A percentile compares a stretch with the other conserved stretches of the same genome.
These are phyloP conservation scores for Solioccasus polychromus DNA, from an alignment of 768 basidiomycete species.

Conservation along the genomic window DNA sequence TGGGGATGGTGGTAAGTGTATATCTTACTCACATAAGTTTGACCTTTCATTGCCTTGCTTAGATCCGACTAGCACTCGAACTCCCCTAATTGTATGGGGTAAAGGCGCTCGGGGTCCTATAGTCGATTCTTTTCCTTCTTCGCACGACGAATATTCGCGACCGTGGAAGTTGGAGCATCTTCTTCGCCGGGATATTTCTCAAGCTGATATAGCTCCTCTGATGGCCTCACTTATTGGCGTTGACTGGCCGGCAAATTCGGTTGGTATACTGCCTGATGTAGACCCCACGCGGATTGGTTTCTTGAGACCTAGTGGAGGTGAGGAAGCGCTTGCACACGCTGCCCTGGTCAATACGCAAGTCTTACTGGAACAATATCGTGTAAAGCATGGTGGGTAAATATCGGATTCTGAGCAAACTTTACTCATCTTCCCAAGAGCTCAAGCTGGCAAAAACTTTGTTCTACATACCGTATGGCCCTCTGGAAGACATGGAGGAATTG, in stretches of 20 bases:
- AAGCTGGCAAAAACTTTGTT: slow-evolving; percentile 56
- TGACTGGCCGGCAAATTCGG: slow-evolving; percentile 78
- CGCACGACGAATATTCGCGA: slow-evolving; percentile 68
- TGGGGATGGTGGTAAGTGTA: slow-evolving; percentile 71
- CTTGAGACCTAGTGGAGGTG: slow-evolving; percentile 44
- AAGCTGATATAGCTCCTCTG: slow-evolving; percentile 77
- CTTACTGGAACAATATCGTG: slow-evolving; percentile 71
- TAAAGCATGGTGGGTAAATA: slow-evolving; percentile 63
- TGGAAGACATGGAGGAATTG: slow-evolving; percentile 35
- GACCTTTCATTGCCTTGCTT: slow-evolving; percentile 4
- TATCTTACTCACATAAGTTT: neutral
- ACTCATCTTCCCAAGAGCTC: slow-evolving; percentile 42
- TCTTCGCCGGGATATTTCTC: slow-evolving; percentile 71
- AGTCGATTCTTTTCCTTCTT: slow-evolving; percentile 49
- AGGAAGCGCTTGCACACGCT: slow-evolving; percentile 48
- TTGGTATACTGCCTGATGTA: slow-evolving; percentile 77
- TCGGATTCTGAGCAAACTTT: neutral
- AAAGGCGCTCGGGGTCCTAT: slow-evolving; percentile 71
- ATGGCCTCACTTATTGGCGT: slow-evolving; percentile 75
- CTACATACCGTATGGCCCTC: slow-evolving; percentile 58
- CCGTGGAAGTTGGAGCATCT: slow-evolving; percentile 61
- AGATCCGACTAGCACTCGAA: slow-evolving; percentile 89
- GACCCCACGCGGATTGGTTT: slow-evolving; percentile 61
- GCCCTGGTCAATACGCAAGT: slow-evolving; percentile 67
- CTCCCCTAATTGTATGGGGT: slow-evolving; percentile 83